Base-by-base conservation (phyloP, 768 basidiomycete genomes). In the Chiua virens region DNA sequence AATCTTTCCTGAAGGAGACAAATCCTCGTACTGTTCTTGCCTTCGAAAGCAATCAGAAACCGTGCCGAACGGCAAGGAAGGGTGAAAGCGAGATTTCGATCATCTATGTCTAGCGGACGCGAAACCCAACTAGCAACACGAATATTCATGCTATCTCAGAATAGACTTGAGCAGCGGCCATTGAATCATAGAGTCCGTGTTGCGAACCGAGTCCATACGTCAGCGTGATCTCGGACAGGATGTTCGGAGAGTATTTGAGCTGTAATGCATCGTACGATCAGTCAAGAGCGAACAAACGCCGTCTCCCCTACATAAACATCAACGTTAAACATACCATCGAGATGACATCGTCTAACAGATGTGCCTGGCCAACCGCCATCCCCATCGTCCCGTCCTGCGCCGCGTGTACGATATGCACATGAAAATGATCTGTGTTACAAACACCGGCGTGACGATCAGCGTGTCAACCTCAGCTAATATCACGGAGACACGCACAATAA, bases 311-410 rank as follows among this genome's bases (percentile, higher is more conserved):
- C 14, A 15, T n/a, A 15, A 5, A 2, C 18, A 34, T 8, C 8
- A 8, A 63, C 80, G 34, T 36, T 8, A 6, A 8, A 63, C 80
- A 34, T 36, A 94, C 92, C 70, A 96, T 67, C 3, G 88, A 84
- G 52, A 98, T 94, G 44, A 98, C 68, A 69, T 97, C 92, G 58
- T 98, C 96, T 9, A 99, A 75, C 13, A 98, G 75, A 71, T 97
- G 93, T 0, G 95, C 92, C 63, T 94, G 95, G 2, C 93, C 96
- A 0, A 93, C 87, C 0, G 79, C 73, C 82, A 90, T 88, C 0
- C 94, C 89, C 54, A 80, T 58, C 39, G 75, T 67, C 14, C 83
- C 77, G 1, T 66, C 69, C 37, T 78, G 76, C 56, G 87, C 82
- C 0, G 80, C 81, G 59, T 94, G 88, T 23, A 92, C 90, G 45